Conservation (phyloP, 495 filamentous ascomycete genomes). For the Talaromyces thailandensis region DNA sequence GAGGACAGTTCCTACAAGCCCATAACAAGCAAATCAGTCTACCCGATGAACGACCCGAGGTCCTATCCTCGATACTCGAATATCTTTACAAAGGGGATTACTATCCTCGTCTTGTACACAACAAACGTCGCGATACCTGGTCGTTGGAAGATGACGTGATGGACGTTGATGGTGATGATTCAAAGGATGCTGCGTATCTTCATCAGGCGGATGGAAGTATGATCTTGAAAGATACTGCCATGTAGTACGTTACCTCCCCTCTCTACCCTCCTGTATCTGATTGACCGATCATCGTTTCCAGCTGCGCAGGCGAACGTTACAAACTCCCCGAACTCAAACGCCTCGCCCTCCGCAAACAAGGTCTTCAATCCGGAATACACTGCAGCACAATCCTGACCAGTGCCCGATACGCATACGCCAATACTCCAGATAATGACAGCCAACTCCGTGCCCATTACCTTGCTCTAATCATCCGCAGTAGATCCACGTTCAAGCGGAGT, state of each 20-base stretch:
- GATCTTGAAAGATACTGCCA: slow-evolving; percentile 78
- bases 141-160: slow-evolving; percentile 52
- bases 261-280: neutral
- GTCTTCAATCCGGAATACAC: slow-evolving; percentile 71
- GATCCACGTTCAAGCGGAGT: slow-evolving; percentile 81
- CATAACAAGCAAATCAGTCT: slow-evolving; percentile 64
- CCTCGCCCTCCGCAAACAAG: slow-evolving; percentile 77
- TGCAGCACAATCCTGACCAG: slow-evolving; percentile 75
- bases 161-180: slow-evolving; percentile 20
- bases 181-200: slow-evolving; percentile 57
- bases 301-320: slow-evolving; percentile 75
- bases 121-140: slow-evolving; percentile 58
- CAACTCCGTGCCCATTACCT: slow-evolving; percentile 86
- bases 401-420: slow-evolving; percentile 78
- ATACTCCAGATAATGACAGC: slow-evolving; percentile 83
- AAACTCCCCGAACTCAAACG: slow-evolving; percentile 73
- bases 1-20: slow-evolving; percentile 54
- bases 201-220: slow-evolving; percentile 54
- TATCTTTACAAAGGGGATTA: slow-evolving; percentile 95
- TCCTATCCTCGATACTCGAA: slow-evolving; percentile 84
- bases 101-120: slow-evolving; percentile 65
- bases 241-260: slow-evolving; percentile 45
- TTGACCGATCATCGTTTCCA: slow-evolving; percentile 12
- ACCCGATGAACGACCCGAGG: slow-evolving; percentile 78
- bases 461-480: slow-evolving; percentile 77